These are phyloP conservation scores for Eucalyptus victrix DNA, from an alignment of 345 rosid genomes.

Conservation along the genomic window DNA sequence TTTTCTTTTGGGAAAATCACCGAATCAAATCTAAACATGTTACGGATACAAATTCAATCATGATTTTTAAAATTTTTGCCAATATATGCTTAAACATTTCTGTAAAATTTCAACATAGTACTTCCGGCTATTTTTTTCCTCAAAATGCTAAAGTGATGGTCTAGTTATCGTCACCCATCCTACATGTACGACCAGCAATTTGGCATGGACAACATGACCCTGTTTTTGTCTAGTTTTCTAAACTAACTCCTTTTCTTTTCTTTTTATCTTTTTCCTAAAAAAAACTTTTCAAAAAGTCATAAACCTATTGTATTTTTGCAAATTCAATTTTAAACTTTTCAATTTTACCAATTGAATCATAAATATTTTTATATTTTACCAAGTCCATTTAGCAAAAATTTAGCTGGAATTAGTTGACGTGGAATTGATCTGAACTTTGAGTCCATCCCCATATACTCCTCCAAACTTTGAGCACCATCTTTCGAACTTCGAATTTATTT, in stretches of 20 bases:
- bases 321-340: fast-evolving
- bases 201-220: background rate
- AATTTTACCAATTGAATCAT: too few species aligned
- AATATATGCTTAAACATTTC: too few species aligned
- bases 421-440: too few species aligned
- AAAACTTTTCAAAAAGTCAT: fast-evolving
- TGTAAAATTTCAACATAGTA: too few species aligned
- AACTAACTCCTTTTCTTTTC: too few species aligned
- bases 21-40: fast-evolving
- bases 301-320: fast-evolving
- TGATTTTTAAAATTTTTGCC: too few species aligned
- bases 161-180: fast-evolving
- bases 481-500: background rate
- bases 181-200: background rate
- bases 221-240: background rate
- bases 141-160: background rate
- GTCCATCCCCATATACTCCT: background rate
- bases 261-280: fast-evolving
- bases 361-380: too few species aligned
- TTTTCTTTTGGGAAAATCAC: background rate
- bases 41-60: too few species aligned
- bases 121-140: background rate
- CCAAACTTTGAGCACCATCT: background rate
- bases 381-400: too few species aligned
- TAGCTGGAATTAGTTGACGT: fast-evolving